phyloP scores from a whole-genome alignment of 2,329 filamentous ascomycete genomes.

The Trichoderma citrinoviride region DNA sequence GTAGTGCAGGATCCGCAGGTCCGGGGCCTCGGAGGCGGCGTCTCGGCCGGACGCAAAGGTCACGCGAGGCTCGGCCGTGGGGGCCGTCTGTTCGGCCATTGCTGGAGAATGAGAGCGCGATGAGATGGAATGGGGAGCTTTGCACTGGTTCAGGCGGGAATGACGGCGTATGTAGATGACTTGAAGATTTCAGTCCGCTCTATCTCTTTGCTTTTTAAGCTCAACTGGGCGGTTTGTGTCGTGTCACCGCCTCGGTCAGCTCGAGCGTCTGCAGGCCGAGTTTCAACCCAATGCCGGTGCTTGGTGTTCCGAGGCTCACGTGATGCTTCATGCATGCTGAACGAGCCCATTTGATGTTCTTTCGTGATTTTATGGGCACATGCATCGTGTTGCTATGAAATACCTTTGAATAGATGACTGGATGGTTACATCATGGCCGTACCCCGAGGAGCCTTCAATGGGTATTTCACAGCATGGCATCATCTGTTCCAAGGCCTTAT shows the following conservation, averaged over 20 bases:
- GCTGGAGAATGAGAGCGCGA: neutral
- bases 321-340: conserved; percentile 1
- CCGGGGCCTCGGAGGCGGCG: conserved; percentile 44
- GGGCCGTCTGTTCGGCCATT: conserved; percentile 16
- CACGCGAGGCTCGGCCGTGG: conserved; percentile 32
- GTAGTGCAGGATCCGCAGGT: conserved; percentile 81
- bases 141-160: too few relatives aligned
- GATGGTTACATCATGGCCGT: too few relatives aligned
- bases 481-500: too few relatives aligned
- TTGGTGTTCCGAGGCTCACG: conserved; percentile 15
- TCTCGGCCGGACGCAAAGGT: conserved; percentile 26
- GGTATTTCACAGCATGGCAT: too few relatives aligned
- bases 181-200: neutral
- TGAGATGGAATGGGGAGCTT: too few relatives aligned
- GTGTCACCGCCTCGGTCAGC: conserved; percentile 10
- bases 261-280: conserved; percentile 1
- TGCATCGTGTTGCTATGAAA: neutral
- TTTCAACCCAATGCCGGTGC: neutral
- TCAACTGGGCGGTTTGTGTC: neutral
- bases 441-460: too few relatives aligned
- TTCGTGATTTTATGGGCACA: neutral
- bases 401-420: too few relatives aligned
- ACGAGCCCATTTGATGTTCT: neutral
- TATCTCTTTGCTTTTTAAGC: neutral
- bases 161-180: neutral